Base-by-base conservation (phyloP, 805 yeast species). In the Sugiyamaella boreocaroliniensis region DNA sequence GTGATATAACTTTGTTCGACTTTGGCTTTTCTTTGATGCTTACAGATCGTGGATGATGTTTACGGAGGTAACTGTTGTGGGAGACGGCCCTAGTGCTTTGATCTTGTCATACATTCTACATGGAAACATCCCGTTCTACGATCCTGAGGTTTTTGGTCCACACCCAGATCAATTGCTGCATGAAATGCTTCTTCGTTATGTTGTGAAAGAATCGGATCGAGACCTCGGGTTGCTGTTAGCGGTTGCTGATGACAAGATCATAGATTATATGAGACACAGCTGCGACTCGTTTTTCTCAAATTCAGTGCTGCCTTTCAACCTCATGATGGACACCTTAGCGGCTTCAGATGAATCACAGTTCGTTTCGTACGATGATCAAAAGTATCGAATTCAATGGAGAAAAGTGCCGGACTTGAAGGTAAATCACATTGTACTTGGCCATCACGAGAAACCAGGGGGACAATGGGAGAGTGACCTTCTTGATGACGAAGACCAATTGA, bases 81-180 rank as follows among this genome's bases (percentile, higher is more conserved):
- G 71, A 40, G 51, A 54, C 42, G 71, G 71, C 10, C 71, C 71
- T 11, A 56, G 69, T 14, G 70, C 65, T 4, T 54, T 67, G 40
- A 40, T 61, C 40, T 55, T 67, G 42, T 66, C 69, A 20, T 66
- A 55, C 50, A 61, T 67, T 22, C 57, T 67, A 37, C 53, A 59
- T 41, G 71, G 71, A 12, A 57, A 67, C 50, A 53, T 58, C 6
- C 71, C 71, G 3, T 52, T 52, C 41, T 67, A 67, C 44, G 61
- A 62, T 43, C 61, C 65, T 2, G 47, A 34, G 1, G 15, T 32
- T 3, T 45, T 43, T 40, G 67, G 67, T 3, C 61, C 63, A 6
- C 69, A 67, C 49, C 68, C 69, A 6, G 68, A 66, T 48, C n/a
- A 44, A 8, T 43, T 47, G n/a, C 58, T 66, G 10, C 65, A 66